Percentiles rank a stretch among this genome's conserved stretches.
Evolutionary conservation across 768 basidiomycete genomes (phyloP).

Genomic region (Agrocybe pediades): DNA sequence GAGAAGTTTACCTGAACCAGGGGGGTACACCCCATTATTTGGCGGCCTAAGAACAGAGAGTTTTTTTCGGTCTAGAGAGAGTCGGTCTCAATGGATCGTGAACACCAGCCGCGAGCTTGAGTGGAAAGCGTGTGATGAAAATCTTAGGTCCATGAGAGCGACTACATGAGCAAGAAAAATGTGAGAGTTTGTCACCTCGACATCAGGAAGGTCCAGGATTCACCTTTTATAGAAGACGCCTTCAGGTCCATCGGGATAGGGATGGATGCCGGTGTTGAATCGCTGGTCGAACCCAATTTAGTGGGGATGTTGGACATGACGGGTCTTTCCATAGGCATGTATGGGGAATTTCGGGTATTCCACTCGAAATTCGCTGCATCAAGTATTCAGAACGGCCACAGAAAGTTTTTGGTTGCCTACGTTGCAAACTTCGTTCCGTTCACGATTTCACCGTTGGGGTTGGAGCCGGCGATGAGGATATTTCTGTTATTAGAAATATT

Average conservation of each 20-base stretch:
- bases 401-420: conserved; percentile 19
- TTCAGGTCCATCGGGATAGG: conserved; percentile 29
- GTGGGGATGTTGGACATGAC: conserved; percentile 33
- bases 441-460: conserved; percentile 39
- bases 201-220: no score
- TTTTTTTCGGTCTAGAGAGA: conserved; percentile 30
- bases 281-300: conserved; percentile 33
- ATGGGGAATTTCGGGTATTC: conserved; percentile 45
- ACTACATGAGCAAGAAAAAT: conserved; percentile 23
- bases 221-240: conserved; percentile 33
- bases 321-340: conserved; percentile 38
- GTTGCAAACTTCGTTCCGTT: conserved; percentile 29
- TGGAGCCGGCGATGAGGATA: conserved; percentile 42
- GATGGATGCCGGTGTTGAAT: conserved; percentile 35
- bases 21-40: conserved; percentile 38
- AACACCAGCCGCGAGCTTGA: conserved; percentile 40
- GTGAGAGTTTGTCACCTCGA: not conserved
- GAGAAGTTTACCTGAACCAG: conserved; percentile 38
- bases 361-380: conserved; percentile 38
- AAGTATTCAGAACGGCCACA: not conserved
- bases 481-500: conserved; percentile 19
- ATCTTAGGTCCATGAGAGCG: conserved; percentile 41
- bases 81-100: conserved; percentile 34
- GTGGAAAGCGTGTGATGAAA: conserved; percentile 43
- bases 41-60: conserved; percentile 37